phyloP scores from a whole-genome alignment of 768 basidiomycete genomes.

The Cyclocybe cylindracea region DNA sequence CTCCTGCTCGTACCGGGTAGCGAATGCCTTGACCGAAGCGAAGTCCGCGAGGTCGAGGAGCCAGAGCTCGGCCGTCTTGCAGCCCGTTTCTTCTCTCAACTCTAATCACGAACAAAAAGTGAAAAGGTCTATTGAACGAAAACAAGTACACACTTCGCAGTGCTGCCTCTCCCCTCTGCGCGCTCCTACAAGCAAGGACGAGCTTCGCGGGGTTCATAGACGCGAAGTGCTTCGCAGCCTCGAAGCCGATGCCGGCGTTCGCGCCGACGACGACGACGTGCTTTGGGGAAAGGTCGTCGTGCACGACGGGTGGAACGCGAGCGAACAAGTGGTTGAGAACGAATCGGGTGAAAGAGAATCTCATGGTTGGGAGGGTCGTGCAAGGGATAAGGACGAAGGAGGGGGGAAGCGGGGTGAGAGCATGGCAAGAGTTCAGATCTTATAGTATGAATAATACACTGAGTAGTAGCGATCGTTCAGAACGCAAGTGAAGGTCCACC shows the following conservation, averaged over 20 bases:
- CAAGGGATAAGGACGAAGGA: no score
- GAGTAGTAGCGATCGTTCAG: no score
- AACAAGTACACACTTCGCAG: slow-evolving; percentile 16
- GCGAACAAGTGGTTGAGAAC: no score
- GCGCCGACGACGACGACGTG: slow-evolving; percentile 50
- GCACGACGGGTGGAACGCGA: slow-evolving; percentile 25
- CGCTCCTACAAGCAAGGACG: slow-evolving; percentile 38
- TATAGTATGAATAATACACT: no score
- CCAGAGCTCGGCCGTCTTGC: slow-evolving; percentile 35
- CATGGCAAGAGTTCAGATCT: no score
- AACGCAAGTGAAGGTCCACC: no score
- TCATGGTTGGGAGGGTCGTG: no score
- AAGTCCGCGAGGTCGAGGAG: slow-evolving; percentile 42
- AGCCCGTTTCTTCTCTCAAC: slow-evolving; percentile 33
- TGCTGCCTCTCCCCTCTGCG: slow-evolving; percentile 35
- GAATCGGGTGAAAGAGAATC: no score
- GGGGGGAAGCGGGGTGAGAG: no score
- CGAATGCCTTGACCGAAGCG: slow-evolving; percentile 40
- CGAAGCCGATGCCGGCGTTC: slow-evolving; percentile 51
- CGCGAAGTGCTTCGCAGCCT: slow-evolving; percentile 47
- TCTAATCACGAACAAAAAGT: slow-evolving; percentile 13
- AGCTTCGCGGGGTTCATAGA: slow-evolving; percentile 40
- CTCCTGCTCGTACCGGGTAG: slow-evolving; percentile 30
- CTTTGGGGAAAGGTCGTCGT: slow-evolving; percentile 39
- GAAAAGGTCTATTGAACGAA: background rate